Evolutionary conservation across 331 rosid species (phyloP), one percentile per base, ranked within the genome.

Genomic region (Cucumis variabilis): DNA sequence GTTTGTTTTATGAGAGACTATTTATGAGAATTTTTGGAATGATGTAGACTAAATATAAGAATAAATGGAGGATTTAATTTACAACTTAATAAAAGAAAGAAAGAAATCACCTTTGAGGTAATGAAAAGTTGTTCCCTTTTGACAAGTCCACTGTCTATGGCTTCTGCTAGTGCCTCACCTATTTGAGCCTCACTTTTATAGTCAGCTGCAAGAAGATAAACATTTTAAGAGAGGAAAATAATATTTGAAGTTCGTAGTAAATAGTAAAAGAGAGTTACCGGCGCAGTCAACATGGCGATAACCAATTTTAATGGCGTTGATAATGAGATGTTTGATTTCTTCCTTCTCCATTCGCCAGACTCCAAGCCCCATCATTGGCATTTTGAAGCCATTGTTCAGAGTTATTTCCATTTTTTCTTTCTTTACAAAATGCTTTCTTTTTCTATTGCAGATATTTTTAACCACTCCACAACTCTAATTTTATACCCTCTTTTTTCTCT

Each of bases 241-340:
- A 37, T 37, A 37, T 37, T 37, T 37, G n/a, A n/a, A n/a, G n/a
- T n/a, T n/a, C n/a, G 6, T 37, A 0, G 44, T 37, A 37, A 37
- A 37, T 37, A 37, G 44, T 37, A 5, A 48, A 9, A 53, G 46
- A 84, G 60, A 14, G 62, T 44, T 89, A 96, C 99, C 98, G 69
- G 99, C 99, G 86, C 99, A 94, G 86, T 96, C 98, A 30, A 96
- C 89, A 89, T 96, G 98, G 87, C 98, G 99, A 91, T 93, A 94
- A 63, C 96, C 98, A 21, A 95, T 86, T 65, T 95, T 88, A 90
- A 96, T 91, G 88, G 98, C 89, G 69, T 93, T 93, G 89, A 93
- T 73, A 48, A 95, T 70, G 72, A 96, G 91, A 78, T 95, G 92
- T 71, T 88, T 92, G 90, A 95, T 87, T 86, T 89, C 89, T 28